Base-by-base conservation (phyloP, 768 basidiomycete genomes). In the Candolleomyces efflorescens region DNA sequence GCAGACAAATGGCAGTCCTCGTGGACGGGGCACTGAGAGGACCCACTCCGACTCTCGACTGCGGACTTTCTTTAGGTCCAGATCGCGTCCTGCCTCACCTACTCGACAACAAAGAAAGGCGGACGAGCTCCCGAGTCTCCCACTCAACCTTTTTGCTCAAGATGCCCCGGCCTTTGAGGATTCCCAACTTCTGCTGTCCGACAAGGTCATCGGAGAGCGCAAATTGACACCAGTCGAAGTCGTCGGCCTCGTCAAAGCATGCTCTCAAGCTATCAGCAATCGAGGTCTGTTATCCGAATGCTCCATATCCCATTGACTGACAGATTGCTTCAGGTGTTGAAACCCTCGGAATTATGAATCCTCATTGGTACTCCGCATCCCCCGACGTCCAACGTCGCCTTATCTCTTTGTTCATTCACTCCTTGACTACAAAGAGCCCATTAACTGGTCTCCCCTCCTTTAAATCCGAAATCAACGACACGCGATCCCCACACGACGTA, bases 291-390 rank as follows among this genome's bases (percentile, higher is more conserved):
- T 44, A 49, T 60, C 22, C 65, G 51, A 55, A 56, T 23, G 60
- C 36, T 24, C 18, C 53, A 20, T 45, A 18, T 64, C 27, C 60
- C 32, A 32, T 54, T 37, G 44, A 18, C 53, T 60, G 53, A 55
- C 23, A 50, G 37, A 41, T 62, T 60, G 43, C 56, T 60, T 12
- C 59, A 92, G 90, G 90, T n/a, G 76, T 91, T 52, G 89, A 91
- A 67, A 85, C 86, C 3, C 84, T 89, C 47, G 91, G 90, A 18
- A 78, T 92, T 47, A 92, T 92, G 88, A 87, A 88, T 64, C 89
- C 91, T 5, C 87, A 92, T 67, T 92, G 88, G 90, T 78, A 87
- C 68, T 86, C 89, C 41, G 78, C 90, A 9, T 90, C 87, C 5
- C 82, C 82, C 7, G 80, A 83, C 10, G 71, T 80, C n/a, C 90